Evolutionary conservation across 495 filamentous ascomycete species (phyloP).

Genomic region (Penicillium flavigenum): DNA sequence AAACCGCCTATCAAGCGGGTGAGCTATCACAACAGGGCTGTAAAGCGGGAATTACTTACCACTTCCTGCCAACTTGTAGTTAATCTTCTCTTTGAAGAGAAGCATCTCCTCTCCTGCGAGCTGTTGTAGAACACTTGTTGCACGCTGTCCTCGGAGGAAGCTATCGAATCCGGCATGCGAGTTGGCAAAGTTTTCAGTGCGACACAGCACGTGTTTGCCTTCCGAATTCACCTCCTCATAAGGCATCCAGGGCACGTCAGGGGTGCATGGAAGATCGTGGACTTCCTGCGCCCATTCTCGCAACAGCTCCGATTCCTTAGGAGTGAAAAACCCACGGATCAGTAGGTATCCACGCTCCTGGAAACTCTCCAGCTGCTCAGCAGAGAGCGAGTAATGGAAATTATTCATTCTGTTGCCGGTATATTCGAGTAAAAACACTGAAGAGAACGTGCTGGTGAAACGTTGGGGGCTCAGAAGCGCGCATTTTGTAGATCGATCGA

Average conservation of each 20-base stretch:
- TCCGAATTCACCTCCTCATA: slow-evolving; percentile 47
- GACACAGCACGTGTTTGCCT: slow-evolving; percentile 43
- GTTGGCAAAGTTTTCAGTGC: slow-evolving; percentile 50
- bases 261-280: slow-evolving; percentile 38
- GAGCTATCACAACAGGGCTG: background rate
- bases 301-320: slow-evolving; percentile 27
- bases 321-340: slow-evolving; percentile 32
- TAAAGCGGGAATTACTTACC: slow-evolving; percentile 20
- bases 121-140: slow-evolving; percentile 35
- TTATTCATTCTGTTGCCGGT: slow-evolving; percentile 23
- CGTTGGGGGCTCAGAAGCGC: background rate
- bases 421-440: background rate
- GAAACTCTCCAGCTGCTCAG: slow-evolving; percentile 38
- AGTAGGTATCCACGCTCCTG: slow-evolving; percentile 42
- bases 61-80: slow-evolving; percentile 44
- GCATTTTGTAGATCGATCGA: slow-evolving; percentile 14
- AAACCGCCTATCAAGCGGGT: slow-evolving; percentile 32
- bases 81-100: slow-evolving; percentile 52
- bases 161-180: slow-evolving; percentile 40
- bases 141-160: slow-evolving; percentile 40
- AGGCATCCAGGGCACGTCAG: slow-evolving; percentile 45
- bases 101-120: slow-evolving; percentile 46
- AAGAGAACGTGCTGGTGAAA: background rate
- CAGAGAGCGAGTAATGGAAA: slow-evolving; percentile 23
- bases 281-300: slow-evolving; percentile 48